Evolutionary conservation across 495 filamentous ascomycete species (phyloP).

Genomic region (Stereocaulon alpinum): DNA sequence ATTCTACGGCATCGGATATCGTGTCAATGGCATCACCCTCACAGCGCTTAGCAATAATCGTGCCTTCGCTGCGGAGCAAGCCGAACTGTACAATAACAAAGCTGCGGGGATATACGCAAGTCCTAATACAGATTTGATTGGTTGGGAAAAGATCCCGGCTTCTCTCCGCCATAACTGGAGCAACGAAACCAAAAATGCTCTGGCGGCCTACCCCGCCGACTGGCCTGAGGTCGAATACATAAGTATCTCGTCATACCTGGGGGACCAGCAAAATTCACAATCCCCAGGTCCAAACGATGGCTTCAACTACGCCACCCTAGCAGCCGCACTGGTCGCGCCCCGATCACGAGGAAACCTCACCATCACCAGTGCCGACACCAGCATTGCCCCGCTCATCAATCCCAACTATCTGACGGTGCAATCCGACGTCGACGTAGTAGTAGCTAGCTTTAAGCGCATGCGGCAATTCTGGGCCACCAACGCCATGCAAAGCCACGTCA

Average conservation of each 20-base stretch:
- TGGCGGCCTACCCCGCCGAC: slow-evolving; percentile 36
- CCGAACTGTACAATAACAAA: no score
- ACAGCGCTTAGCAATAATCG: slow-evolving; percentile 5
- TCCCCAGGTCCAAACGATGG: slow-evolving; percentile 27
- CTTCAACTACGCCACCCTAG: slow-evolving; percentile 37
- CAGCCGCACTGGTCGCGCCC: slow-evolving; percentile 36
- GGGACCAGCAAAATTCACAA: slow-evolving; percentile 5
- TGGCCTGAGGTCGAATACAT: slow-evolving; percentile 53
- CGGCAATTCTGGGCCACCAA: slow-evolving; percentile 36
- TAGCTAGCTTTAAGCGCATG: slow-evolving; percentile 45
- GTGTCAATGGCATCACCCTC: slow-evolving; percentile 23
- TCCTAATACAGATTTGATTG: no score
- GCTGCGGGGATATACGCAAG: no score
- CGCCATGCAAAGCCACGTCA: slow-evolving; percentile 29
- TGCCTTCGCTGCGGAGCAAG: not conserved
- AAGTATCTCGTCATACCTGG: slow-evolving; percentile 20
- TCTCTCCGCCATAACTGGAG: slow-evolving; percentile 23
- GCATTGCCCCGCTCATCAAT: slow-evolving; percentile 4
- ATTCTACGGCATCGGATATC: slow-evolving; percentile 22
- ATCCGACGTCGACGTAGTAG: slow-evolving; percentile 31
- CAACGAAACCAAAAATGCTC: slow-evolving; percentile 17
- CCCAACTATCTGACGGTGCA: slow-evolving; percentile 38
- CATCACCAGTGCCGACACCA: slow-evolving; percentile 11
- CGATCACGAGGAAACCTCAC: slow-evolving; percentile 40
- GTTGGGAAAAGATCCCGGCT: slow-evolving; percentile 43